These are phyloP conservation scores for Globisporangium spiculum DNA, from an alignment of 352 stramenopile genomes.

Conservation along the genomic window DNA sequence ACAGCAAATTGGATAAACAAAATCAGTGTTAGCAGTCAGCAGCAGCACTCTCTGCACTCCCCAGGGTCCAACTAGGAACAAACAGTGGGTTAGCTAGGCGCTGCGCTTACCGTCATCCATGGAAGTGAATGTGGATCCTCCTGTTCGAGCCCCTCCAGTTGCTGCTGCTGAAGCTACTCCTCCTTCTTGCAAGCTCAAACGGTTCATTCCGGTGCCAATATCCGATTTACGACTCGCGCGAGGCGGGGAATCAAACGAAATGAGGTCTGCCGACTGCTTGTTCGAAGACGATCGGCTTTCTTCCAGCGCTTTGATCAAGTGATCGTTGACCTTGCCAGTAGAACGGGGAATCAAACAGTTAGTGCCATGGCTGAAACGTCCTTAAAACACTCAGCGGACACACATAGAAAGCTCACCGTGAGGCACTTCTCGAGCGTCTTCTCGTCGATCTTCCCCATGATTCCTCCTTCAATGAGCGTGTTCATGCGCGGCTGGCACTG, in stretches of 20 bases:
- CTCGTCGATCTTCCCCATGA: slow-evolving; percentile 85
- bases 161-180: background rate
- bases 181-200: slow-evolving; percentile 29
- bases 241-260: slow-evolving; percentile 61
- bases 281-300: slow-evolving; percentile 35
- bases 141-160: slow-evolving; percentile 7
- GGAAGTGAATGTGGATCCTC: slow-evolving; percentile 30
- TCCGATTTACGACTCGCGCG: slow-evolving; percentile 24
- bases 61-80: background rate
- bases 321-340: slow-evolving; percentile 63
- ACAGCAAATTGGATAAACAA: background rate
- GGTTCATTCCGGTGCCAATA: slow-evolving; percentile 22
- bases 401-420: slow-evolving; percentile 38
- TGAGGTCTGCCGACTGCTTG: slow-evolving; percentile 34
- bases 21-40: background rate
- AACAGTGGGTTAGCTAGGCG: background rate
- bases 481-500: slow-evolving; percentile 88
- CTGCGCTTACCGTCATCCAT: slow-evolving; percentile 39
- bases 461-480: slow-evolving; percentile 80
- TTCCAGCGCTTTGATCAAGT: slow-evolving; percentile 75
- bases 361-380: background rate
- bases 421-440: slow-evolving; percentile 75
- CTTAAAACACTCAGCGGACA: background rate
- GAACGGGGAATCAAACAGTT: background rate
- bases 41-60: too few species aligned